phyloP scores from a whole-genome alignment of 441 rosid genomes.

The Hura crepitans region DNA sequence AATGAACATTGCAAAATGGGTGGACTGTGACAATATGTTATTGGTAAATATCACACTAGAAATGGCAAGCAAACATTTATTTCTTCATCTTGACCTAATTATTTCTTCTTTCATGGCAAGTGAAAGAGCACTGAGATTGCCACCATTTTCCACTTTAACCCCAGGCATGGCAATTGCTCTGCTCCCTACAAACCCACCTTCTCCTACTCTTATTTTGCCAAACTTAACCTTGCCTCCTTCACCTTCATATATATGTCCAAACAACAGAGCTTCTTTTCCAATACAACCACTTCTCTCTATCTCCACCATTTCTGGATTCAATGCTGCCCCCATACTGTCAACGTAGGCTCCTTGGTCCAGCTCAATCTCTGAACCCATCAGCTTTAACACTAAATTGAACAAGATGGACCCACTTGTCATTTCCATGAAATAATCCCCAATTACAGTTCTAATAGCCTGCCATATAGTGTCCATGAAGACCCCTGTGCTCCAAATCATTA shows the following conservation, averaged over 20 bases:
- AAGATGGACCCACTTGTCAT: constrained; percentile 44
- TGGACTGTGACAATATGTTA: no score
- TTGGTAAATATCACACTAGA: not conserved
- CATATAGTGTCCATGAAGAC: constrained; percentile 59
- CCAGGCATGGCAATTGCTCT: constrained; percentile 64
- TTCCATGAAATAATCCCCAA: constrained; percentile 61
- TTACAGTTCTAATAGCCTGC: constrained; percentile 57
- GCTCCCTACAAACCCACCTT: constrained; percentile 55
- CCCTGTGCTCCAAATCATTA: constrained; percentile 46
- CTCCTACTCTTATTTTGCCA: constrained; percentile 48
- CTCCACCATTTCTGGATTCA: constrained; percentile 74
- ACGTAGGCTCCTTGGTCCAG: constrained; percentile 44
- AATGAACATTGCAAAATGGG: not conserved
- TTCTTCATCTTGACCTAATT: constrained; percentile 28
- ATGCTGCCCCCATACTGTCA: constrained; percentile 55
- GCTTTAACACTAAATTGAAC: constrained; percentile 45
- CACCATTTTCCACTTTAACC: constrained; percentile 53
- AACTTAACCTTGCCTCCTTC: constrained; percentile 58
- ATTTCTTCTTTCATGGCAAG: constrained; percentile 61
- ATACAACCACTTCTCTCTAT: constrained; percentile 54
- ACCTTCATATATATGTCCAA: constrained; percentile 68
- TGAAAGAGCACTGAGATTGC: constrained; percentile 41
- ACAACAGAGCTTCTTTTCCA: constrained; percentile 50
- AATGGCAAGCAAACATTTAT: not conserved
- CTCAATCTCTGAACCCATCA: constrained; percentile 54